Evolutionary conservation across 2,329 filamentous ascomycete species (phyloP), one percentile per base, ranked within the genome.

Genomic region (Phoma herbarum): DNA sequence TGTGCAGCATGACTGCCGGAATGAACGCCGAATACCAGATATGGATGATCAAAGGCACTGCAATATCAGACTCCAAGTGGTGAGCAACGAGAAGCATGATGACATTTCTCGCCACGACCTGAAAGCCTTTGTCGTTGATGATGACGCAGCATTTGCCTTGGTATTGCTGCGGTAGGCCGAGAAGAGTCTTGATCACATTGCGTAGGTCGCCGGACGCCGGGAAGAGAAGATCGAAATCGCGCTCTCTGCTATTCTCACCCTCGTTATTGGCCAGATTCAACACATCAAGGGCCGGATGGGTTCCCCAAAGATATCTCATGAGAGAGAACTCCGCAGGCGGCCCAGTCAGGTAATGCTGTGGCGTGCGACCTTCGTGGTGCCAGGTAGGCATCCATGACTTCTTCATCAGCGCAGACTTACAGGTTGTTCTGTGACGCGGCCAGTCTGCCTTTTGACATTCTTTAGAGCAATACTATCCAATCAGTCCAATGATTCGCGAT

Each of bases 11-110:
- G 2, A 31, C 39, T 6, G 55, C 22, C 0, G 71, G 66, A 0
- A 82, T 20, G 4, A 75, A 50, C 1, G 77, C 76, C 0, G 81
- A 84, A 64, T 82, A 83, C 81, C 80, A 83, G 4, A 82, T 9
- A 63, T 83, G 80, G 1, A 81, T 60, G 43, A 82, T 80, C 16
- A 68, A 69, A 0, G 74, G 70, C 2, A 67, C 60, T 0, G 72
- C 74, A 6, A 59, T 57, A 0, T 70, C 58, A 60, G 39, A 0
- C 6, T 72, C 59, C 6, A 66, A 56, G 1, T 56, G 14, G 8
- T 75, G 53, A 0, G 72, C 72, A 4, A 77, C 52, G 4, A 83
- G 71, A 0, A 82, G 68, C 7, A 83, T 52, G 4, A 80, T 75
- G 12, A 59, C 58, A 57, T 81, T 82, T 1, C 80, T 71, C 1